Conservation (phyloP, 2,329 filamentous ascomycete genomes). For the Falciphora oryzae region DNA sequence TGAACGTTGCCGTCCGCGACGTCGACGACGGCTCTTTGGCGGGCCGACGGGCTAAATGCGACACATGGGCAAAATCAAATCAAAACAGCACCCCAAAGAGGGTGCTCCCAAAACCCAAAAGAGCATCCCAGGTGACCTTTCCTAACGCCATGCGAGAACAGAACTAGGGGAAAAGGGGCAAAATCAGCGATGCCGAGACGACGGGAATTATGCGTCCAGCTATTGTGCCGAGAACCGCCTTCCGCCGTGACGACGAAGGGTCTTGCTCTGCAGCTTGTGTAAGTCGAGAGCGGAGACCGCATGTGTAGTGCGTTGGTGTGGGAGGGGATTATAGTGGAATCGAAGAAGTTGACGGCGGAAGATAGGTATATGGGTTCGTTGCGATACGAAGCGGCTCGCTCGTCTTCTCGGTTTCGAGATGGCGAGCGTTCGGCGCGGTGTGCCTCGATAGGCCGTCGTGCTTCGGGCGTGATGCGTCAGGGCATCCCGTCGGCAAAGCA, state of each 20-base stretch:
- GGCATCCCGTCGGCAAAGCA: neutral
- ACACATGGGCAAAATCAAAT: neutral
- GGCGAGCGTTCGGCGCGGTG: neutral
- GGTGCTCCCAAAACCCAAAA: neutral
- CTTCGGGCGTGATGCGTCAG: neutral
- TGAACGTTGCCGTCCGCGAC: neutral
- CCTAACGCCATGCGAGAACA: neutral
- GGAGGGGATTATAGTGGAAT: neutral
- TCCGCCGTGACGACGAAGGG: neutral
- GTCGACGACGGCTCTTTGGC: too few relatives aligned
- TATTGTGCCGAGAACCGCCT: neutral
- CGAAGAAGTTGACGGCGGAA: neutral
- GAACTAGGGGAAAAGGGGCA: neutral
- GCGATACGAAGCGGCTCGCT: neutral
- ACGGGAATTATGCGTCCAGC: neutral
- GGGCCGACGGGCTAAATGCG: neutral
- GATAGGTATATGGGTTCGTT: neutral
- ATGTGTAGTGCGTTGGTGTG: neutral
- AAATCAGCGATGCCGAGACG: neutral
- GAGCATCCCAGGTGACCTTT: neutral
- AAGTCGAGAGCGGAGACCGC: neutral
- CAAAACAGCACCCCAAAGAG: neutral
- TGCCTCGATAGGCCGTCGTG: neutral
- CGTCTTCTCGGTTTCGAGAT: neutral
- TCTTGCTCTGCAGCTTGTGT: neutral